A percentile compares a stretch with the other conserved stretches of the same genome.
phyloP scores from a whole-genome alignment of 2,329 filamentous ascomycete genomes.

The Exophiala lecanii-corni region DNA sequence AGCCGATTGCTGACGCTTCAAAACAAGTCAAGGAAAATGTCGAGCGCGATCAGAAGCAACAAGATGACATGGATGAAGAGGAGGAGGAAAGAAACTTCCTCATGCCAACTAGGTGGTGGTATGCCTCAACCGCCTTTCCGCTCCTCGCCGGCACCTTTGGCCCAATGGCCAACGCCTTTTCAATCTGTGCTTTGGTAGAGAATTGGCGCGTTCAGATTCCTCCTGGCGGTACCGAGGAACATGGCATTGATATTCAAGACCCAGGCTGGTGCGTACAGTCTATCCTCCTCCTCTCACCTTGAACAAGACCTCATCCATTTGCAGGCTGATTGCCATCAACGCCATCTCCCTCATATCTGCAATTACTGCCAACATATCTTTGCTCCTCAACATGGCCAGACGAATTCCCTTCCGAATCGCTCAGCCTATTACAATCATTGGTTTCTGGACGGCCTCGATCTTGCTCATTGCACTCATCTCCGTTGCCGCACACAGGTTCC shows the following conservation, averaged over 20 bases:
- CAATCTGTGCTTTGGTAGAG: conserved; percentile 51
- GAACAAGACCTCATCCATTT: conserved; percentile 1
- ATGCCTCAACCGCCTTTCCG: conserved; percentile 56
- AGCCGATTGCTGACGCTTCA: conserved; percentile 44
- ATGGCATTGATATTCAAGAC: conserved; percentile 47
- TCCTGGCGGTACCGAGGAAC: conserved; percentile 39
- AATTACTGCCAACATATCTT: conserved; percentile 49
- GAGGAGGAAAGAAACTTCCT: conserved; percentile 24
- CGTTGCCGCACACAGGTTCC: conserved; percentile 37
- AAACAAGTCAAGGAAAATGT: conserved; percentile 40
- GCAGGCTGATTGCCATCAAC: conserved; percentile 51
- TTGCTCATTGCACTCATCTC: conserved; percentile 51
- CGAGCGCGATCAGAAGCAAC: conserved; percentile 30
- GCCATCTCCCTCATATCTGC: conserved; percentile 52
- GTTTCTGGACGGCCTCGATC: conserved; percentile 52
- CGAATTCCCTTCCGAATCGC: conserved; percentile 52
- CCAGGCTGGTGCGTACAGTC: conserved; percentile 45
- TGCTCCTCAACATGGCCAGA: conserved; percentile 58
- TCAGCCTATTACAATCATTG: conserved; percentile 57
- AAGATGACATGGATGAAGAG: conserved; percentile 16
- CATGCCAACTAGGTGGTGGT: conserved; percentile 51
- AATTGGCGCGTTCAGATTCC: conserved; percentile 53
- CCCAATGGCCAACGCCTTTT: conserved; percentile 53
- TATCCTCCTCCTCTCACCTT: not conserved
- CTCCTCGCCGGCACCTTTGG: conserved; percentile 54